phyloP scores from a whole-genome alignment of 2,329 filamentous ascomycete species.

The Zasmidium cellare region DNA sequence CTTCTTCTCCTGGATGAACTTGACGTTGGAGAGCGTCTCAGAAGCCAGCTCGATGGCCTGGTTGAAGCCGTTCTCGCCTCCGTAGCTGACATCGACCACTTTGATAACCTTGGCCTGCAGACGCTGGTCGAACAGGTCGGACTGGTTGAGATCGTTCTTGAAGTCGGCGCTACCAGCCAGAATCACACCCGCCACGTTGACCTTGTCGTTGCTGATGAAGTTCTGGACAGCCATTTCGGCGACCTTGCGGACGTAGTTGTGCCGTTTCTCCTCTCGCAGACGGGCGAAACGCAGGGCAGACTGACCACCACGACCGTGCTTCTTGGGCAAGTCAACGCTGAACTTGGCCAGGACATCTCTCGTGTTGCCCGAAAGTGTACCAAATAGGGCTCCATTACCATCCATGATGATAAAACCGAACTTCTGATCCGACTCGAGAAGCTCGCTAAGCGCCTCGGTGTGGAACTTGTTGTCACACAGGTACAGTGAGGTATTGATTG shows the following conservation, averaged over 20 bases:
- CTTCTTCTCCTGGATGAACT: slow-evolving; percentile 99
- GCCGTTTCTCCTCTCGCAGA: slow-evolving; percentile 98
- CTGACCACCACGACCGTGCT: slow-evolving; percentile 99
- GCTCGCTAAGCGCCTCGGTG: slow-evolving; percentile 92
- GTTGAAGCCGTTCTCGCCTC: slow-evolving; percentile 99
- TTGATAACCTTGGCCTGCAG: slow-evolving; percentile 96
- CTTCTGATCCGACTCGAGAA: slow-evolving; percentile 97
- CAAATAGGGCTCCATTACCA: slow-evolving; percentile 95
- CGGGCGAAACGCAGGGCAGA: slow-evolving; percentile 98
- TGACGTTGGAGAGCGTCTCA: slow-evolving; percentile 97
- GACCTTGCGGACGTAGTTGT: slow-evolving; percentile 99
- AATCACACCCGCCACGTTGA: slow-evolving; percentile 94
- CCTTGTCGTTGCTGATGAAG: slow-evolving; percentile 97
- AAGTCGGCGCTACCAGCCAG: slow-evolving; percentile 97
- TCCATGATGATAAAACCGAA: slow-evolving; percentile 99
- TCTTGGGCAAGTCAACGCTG: slow-evolving; percentile 97
- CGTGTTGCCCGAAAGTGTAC: slow-evolving; percentile 95
- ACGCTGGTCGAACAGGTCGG: slow-evolving; percentile 93
- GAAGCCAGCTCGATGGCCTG: slow-evolving; percentile 95
- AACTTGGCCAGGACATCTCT: slow-evolving; percentile 97
- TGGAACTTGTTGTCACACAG: slow-evolving; percentile 99
- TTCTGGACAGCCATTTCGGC: slow-evolving; percentile 97
- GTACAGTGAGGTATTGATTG: slow-evolving; percentile 98
- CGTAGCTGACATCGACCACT: slow-evolving; percentile 97
- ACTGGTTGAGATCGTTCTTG: slow-evolving; percentile 98